Conservation (phyloP, 371 early-diverging fungal genomes). For the Rhizopus arrhizus region DNA sequence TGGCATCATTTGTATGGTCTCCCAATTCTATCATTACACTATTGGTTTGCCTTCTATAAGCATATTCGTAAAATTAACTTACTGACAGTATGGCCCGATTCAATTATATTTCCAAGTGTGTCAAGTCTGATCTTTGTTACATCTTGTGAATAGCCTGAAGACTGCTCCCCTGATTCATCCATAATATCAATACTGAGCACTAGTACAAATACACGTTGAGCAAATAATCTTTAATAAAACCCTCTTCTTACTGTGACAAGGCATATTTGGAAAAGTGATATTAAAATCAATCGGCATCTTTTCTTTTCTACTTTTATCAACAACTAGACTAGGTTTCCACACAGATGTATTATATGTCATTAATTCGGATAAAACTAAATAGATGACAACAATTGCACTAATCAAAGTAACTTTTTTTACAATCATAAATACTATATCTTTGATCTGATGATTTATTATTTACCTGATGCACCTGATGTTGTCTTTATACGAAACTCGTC, state of each 20-base stretch:
- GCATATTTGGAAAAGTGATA: constrained; percentile 88
- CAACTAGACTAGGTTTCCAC: constrained; percentile 76
- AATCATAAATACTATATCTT: background rate
- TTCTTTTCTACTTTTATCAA: constrained; percentile 86
- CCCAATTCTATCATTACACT: constrained; percentile 42
- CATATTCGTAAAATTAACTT: constrained; percentile 17
- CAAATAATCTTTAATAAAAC: no score
- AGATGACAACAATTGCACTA: constrained; percentile 70
- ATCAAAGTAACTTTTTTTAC: constrained; percentile 74
- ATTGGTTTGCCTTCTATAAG: background rate
- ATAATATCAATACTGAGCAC: constrained; percentile 91
- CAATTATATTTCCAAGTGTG: constrained; percentile 66
- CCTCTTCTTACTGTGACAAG: constrained; percentile 76
- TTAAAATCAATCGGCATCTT: constrained; percentile 88
- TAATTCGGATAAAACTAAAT: constrained; percentile 82
- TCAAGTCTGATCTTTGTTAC: constrained; percentile 82
- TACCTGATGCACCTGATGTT: constrained; percentile 81
- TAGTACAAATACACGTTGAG: constrained; percentile 24
- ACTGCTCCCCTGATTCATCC: constrained; percentile 79
- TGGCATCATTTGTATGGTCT: constrained; percentile 44
- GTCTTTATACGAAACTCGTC: constrained; percentile 95
- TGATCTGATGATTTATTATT: background rate
- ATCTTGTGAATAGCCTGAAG: constrained; percentile 71
- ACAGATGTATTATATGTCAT: constrained; percentile 72
- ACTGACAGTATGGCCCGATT: constrained; percentile 57